These are phyloP conservation scores for Colletotrichum karsti DNA, from an alignment of 2,329 filamentous ascomycete species.

Conservation along the genomic window DNA sequence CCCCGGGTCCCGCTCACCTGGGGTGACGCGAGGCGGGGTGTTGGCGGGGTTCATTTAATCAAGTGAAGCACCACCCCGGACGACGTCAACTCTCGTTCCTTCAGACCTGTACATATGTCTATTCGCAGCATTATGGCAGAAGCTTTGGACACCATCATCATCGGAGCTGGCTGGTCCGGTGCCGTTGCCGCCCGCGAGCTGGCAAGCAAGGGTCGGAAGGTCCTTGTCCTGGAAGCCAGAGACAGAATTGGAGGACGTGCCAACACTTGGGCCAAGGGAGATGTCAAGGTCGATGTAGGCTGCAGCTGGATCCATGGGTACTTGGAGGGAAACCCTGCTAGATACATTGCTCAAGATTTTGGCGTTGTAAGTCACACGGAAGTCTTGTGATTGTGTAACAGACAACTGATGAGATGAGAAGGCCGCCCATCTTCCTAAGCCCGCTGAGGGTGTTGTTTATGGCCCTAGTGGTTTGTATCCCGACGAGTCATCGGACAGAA, in stretches of 20 bases:
- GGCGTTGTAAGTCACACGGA: conserved; percentile 15
- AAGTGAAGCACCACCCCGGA: background rate
- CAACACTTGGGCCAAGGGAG: conserved; percentile 22
- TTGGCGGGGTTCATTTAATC: conserved; percentile 2
- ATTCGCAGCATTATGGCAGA: conserved; percentile 16
- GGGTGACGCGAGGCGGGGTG: conserved; percentile 5
- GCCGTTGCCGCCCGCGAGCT: conserved; percentile 22
- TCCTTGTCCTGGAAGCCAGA: conserved; percentile 26
- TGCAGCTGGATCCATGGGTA: conserved; percentile 28
- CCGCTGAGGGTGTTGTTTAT: conserved; percentile 23
- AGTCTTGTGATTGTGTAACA: background rate
- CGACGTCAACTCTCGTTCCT: background rate
- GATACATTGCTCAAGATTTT: conserved; percentile 23
- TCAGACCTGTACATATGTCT: conserved; percentile 1
- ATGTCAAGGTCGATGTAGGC: conserved; percentile 24
- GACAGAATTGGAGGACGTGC: conserved; percentile 28
- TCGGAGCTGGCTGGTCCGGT: conserved; percentile 27
- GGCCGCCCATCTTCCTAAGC: conserved; percentile 19
- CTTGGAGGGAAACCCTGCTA: conserved; percentile 20
- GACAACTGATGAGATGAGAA: conserved; percentile 5
- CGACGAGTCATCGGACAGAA: too few relatives aligned
- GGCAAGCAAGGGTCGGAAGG: conserved; percentile 13
- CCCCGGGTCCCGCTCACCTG: conserved; percentile 15
- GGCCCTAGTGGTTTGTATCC: conserved; percentile 11
- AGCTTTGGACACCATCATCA: conserved; percentile 23